phyloP scores from a whole-genome alignment of 176 grass and related monocot genomes.

The Musa schizocarpa region DNA sequence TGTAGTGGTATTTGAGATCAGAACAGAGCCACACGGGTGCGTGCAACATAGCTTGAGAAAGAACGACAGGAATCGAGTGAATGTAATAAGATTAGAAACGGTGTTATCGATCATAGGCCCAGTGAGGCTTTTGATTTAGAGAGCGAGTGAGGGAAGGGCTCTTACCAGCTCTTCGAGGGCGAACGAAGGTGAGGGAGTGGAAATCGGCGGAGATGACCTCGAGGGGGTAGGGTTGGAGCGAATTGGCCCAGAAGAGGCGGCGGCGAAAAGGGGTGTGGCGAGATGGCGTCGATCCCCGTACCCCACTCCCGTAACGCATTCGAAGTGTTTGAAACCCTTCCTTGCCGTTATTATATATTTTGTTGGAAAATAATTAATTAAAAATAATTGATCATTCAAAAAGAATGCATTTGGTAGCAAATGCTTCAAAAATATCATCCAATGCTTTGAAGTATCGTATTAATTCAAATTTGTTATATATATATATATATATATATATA shows the following conservation, averaged over 20 bases:
- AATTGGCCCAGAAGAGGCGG: slow-evolving; percentile 36
- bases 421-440: too few species aligned
- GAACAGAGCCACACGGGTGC: too few species aligned
- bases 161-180: slow-evolving; percentile 66
- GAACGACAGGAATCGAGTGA: neutral
- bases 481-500: too few species aligned
- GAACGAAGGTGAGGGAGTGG: slow-evolving; percentile 48
- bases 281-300: neutral
- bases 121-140: neutral
- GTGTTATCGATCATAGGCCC: neutral
- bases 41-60: too few species aligned
- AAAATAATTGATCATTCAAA: too few species aligned
- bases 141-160: neutral
- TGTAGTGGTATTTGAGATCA: too few species aligned
- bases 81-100: neutral
- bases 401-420: too few species aligned
- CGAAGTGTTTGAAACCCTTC: slow-evolving; percentile 34
- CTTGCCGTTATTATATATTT: slow-evolving; percentile 22
- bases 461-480: too few species aligned
- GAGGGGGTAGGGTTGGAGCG: slow-evolving; percentile 28
- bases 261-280: slow-evolving; percentile 4
- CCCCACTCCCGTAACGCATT: slow-evolving; percentile 31
- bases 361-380: too few species aligned
- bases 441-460: too few species aligned
- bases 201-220: slow-evolving; percentile 55